Base-by-base conservation (phyloP, 768 basidiomycete genomes). In the Auricularia heimuer region DNA sequence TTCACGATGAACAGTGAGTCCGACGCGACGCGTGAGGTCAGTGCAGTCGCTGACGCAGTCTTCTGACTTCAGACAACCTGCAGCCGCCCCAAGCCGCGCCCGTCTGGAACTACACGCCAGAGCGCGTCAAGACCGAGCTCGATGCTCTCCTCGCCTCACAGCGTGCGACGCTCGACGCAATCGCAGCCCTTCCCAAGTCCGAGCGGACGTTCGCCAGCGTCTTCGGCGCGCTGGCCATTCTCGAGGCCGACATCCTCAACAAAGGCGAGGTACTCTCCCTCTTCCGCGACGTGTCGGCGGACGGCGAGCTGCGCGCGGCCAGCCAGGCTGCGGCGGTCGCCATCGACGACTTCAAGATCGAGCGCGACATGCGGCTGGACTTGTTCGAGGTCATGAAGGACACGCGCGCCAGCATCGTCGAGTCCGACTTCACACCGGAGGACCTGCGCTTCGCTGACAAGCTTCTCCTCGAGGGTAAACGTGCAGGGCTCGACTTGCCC, bases 301-400 rank as follows among this genome's bases (percentile, higher is more conserved):
- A 80, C 64, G 86, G 91, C 72, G 84, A 81, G 51, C 81, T 94
- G n/a, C 84, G 92, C 1, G 91, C 93, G 71, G 89, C 90, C 1
- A 87, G 89, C 3, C 90, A 85, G 64, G 82, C 83, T 47, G 87
- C 88, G 2, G 89, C 93, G 71, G 81, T 83, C n/a, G 77, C 84
- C 35, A 76, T 86, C n/a, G 84, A 87, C 63, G 85, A 91, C 68
- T 92, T 84, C 68, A 78, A 78, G 34, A 89, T 93, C 63, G 89
- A 94, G 71, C 79, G 83, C 1, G 87, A 86, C 16, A 92, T 93
- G 89, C 85, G 92, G 12, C 71, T 87, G 61, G 93, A 95, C 70
- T 81, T 94, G 61, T 94, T 82, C 79, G 77, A 83, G 61, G 88
- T 87, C 58, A 61, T 75, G 24, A 89, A 90, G 73, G 75, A 82